Evolutionary conservation across 345 rosid genomes (phyloP).

Genomic region (Sonneratia caseolaris): DNA sequence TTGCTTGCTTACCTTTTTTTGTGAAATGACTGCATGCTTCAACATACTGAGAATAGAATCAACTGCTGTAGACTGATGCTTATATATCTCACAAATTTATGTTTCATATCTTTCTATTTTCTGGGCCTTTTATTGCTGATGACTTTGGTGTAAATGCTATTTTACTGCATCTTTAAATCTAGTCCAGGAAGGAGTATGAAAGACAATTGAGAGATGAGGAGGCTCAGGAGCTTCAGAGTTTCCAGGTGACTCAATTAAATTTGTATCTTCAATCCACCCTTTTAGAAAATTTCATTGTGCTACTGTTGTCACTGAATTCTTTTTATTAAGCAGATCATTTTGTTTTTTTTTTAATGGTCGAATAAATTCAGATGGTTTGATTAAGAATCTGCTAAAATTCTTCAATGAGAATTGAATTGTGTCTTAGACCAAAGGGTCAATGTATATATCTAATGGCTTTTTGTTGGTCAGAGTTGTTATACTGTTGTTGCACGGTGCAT

Average conservation of each 20-base stretch:
- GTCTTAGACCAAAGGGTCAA: background rate
- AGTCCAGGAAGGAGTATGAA: conserved; percentile 79
- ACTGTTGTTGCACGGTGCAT: background rate
- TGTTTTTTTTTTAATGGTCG: background rate
- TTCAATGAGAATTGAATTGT: background rate
- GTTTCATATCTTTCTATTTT: background rate
- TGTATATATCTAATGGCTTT: background rate
- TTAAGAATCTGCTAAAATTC: background rate
- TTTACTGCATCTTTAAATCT: conserved; percentile 7
- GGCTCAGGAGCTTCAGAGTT: conserved; percentile 56
- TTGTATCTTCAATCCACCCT: background rate
- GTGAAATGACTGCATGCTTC: background rate
- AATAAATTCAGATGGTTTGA: background rate
- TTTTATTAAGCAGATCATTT: background rate
- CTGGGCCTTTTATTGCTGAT: background rate
- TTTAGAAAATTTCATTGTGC: background rate
- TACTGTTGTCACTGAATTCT: background rate
- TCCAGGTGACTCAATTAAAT: conserved; percentile 44
- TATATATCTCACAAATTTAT: background rate
- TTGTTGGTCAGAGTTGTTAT: background rate
- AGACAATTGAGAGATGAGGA: conserved; percentile 65
- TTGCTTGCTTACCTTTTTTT: background rate
- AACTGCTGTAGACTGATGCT: background rate
- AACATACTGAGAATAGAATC: background rate
- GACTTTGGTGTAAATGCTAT: background rate